phyloP scores from a whole-genome alignment of 2,329 filamentous ascomycete genomes.

The Gliomastix tumulicola region DNA sequence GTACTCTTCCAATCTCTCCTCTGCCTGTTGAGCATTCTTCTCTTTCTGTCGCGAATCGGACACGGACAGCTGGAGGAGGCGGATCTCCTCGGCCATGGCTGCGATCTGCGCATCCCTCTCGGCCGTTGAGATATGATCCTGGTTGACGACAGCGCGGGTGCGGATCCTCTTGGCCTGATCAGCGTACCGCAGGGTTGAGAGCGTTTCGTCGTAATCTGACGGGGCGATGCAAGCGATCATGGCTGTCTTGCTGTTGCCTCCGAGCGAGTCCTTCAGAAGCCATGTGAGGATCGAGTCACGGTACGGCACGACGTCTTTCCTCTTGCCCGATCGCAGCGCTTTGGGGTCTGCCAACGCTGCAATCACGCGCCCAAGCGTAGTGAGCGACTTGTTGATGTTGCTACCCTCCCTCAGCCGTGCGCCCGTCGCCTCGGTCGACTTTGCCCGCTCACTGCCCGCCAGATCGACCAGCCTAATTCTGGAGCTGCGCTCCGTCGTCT shows the following conservation, averaged over 20 bases:
- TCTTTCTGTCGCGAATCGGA: constrained; percentile 60
- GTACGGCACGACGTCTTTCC: constrained; percentile 72
- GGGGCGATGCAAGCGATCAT: constrained; percentile 99
- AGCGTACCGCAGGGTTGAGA: constrained; percentile 92
- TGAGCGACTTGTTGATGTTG: constrained; percentile 98
- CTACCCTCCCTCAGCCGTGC: constrained; percentile 86
- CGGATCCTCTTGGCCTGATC: constrained; percentile 97
- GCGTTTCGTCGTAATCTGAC: constrained; percentile 92
- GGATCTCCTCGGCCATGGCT: constrained; percentile 94
- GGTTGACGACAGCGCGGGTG: constrained; percentile 89
- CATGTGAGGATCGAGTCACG: constrained; percentile 78
- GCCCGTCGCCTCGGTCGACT: constrained; percentile 91
- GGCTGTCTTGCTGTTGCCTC: constrained; percentile 95
- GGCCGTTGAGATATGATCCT: constrained; percentile 86
- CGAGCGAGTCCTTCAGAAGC: constrained; percentile 92
- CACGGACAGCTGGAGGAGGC: constrained; percentile 70
- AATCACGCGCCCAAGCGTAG: constrained; percentile 91
- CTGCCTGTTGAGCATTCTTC: constrained; percentile 69
- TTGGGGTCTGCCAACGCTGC: constrained; percentile 76
- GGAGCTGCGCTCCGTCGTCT: constrained; percentile 90
- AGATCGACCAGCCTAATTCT: constrained; percentile 93
- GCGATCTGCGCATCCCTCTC: constrained; percentile 91
- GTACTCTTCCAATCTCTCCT: constrained; percentile 88
- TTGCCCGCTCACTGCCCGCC: constrained; percentile 89
- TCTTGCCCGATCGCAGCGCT: constrained; percentile 46